These are phyloP conservation scores for Canna indica DNA, from an alignment of 176 grass and related monocot species.

Conservation along the genomic window DNA sequence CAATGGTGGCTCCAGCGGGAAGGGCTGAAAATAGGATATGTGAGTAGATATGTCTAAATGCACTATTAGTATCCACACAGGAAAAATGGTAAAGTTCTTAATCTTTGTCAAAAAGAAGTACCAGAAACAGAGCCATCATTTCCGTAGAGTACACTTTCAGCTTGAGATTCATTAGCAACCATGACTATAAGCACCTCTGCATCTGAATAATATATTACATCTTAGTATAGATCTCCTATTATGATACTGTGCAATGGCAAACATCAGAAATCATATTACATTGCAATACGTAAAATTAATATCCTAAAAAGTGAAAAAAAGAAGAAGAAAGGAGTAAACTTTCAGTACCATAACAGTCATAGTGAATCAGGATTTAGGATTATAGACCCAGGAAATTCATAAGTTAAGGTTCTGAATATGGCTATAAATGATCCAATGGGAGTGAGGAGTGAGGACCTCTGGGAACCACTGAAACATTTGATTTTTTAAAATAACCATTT, in stretches of 20 bases:
- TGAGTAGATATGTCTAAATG: slow-evolving; percentile 15
- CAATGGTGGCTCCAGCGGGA: slow-evolving; percentile 58
- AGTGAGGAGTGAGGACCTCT: too few species aligned
- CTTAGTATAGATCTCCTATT: neutral
- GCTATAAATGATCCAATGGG: too few species aligned
- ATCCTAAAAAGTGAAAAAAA: too few species aligned
- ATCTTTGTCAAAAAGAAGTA: slow-evolving; percentile 21
- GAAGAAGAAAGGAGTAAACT: too few species aligned
- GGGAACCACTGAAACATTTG: too few species aligned
- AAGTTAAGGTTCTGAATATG: too few species aligned
- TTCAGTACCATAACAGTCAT: too few species aligned
- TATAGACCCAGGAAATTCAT: too few species aligned
- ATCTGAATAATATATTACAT: slow-evolving; percentile 35
- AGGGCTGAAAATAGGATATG: slow-evolving; percentile 35
- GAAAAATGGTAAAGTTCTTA: neutral
- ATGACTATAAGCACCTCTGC: slow-evolving; percentile 87
- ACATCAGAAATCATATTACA: neutral
- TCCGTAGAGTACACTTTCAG: slow-evolving; percentile 93
- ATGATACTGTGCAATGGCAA: neutral
- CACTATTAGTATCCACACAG: neutral
- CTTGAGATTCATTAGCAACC: slow-evolving; percentile 96
- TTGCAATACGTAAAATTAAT: too few species aligned
- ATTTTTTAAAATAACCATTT: too few species aligned
- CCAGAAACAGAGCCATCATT: slow-evolving; percentile 59
- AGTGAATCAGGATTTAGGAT: too few species aligned